Percentiles rank a stretch among this genome's conserved stretches.
These are phyloP conservation scores for Odonthalia washingtoniensis DNA, from an alignment of 31 red algal genomes.

Conservation along the genomic window DNA sequence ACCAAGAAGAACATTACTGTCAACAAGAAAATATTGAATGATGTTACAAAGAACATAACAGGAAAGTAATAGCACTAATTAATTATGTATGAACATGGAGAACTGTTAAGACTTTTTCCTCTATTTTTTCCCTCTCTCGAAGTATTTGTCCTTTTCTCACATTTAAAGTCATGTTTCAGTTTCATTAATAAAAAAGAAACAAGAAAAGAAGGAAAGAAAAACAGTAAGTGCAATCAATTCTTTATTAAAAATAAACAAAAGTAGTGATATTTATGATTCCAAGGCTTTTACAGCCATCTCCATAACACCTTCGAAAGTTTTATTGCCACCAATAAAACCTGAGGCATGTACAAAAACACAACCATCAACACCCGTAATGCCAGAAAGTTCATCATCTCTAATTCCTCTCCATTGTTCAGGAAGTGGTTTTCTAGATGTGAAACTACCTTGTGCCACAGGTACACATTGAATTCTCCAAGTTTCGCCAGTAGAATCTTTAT, in stretches of 20 bases:
- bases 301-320: constrained; percentile 82
- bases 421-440: constrained; percentile 75
- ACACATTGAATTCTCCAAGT: constrained; percentile 94
- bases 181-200: no score
- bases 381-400: constrained; percentile 79
- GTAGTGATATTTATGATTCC: neutral
- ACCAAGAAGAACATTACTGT: no score
- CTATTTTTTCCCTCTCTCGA: no score
- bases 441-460: constrained; percentile 64
- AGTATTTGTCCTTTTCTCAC: no score
- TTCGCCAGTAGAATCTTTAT: constrained; percentile 66
- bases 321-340: constrained; percentile 94
- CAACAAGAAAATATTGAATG: no score
- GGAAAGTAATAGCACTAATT: no score
- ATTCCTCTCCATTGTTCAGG: constrained; percentile 89
- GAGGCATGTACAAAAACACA: constrained; percentile 93
- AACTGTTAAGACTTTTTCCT: no score
- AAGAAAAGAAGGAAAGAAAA: no score
- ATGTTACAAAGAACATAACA: no score
- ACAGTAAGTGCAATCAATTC: no score
- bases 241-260: neutral
- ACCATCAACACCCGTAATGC: constrained; percentile 73
- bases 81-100: no score
- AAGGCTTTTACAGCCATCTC: constrained; percentile 76
- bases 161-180: no score